phyloP scores from a whole-genome alignment of 495 filamentous ascomycete species.

The Articulospora tetracladia region DNA sequence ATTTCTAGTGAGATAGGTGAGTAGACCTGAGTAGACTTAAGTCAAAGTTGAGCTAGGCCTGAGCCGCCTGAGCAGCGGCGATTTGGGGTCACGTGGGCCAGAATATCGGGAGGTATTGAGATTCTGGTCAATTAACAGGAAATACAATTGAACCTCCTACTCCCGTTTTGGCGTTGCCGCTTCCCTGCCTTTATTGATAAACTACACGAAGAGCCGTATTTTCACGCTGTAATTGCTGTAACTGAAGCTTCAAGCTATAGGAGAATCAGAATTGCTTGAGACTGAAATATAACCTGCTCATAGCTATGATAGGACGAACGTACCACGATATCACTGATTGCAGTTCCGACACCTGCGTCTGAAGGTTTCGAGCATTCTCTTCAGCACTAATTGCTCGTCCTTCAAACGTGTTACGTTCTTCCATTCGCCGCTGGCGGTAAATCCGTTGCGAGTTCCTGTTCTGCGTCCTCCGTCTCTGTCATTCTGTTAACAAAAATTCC shows the following conservation, averaged over 20 bases:
- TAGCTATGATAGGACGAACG: background rate
- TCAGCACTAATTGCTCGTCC: slow-evolving; percentile 6
- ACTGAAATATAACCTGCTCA: too few relatives aligned
- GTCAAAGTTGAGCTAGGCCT: background rate
- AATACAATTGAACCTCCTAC: background rate
- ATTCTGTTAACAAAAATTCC: background rate
- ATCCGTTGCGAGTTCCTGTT: slow-evolving; percentile 17
- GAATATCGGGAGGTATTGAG: background rate
- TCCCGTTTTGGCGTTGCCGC: background rate
- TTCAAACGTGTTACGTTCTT: slow-evolving; percentile 7
- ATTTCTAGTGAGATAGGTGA: background rate
- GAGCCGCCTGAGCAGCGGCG: background rate
- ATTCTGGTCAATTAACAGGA: too few relatives aligned
- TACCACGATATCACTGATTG: background rate
- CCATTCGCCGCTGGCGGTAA: slow-evolving; percentile 8
- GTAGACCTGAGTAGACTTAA: background rate
- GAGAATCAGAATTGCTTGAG: background rate
- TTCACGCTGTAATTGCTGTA: slow-evolving; percentile 1
- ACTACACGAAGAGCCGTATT: slow-evolving; percentile 3
- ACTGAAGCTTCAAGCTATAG: background rate
- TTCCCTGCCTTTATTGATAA: background rate
- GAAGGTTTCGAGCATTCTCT: background rate
- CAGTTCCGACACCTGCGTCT: background rate
- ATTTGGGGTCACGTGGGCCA: background rate
- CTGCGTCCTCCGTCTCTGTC: slow-evolving; percentile 7